Evolutionary conservation across 2,329 filamentous ascomycete species (phyloP), one percentile per base, ranked within the genome.

Genomic region (Lecanosticta acicola): DNA sequence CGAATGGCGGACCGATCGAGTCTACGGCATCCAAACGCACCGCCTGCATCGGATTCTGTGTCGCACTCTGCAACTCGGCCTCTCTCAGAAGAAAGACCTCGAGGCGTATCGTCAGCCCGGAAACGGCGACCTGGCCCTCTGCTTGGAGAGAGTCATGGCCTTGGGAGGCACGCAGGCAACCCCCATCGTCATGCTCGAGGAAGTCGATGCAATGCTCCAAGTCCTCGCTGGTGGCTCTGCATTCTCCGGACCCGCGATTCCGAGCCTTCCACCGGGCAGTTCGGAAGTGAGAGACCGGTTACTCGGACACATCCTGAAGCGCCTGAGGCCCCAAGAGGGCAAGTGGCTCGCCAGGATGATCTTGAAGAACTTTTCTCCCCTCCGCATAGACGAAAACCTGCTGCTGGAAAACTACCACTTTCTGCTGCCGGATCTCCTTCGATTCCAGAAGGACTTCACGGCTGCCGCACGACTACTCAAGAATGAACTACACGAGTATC

Each of bases 291-390:
- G 70, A 57, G 58, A 77, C 59, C 65, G 71, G 17, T 63, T 74
- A 3, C 64, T 91, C 1, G 71, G 71, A 16, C 61, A 63, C 0
- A 60, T 90, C 1, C 85, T 85, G 57, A 70, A 67, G 21, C 76
- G 78, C 5, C 61, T 88, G 8, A 72, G 72, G 37, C 78, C 86
- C 2, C 71, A 73, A 35, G 86, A 94, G 60, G 84, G 83, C 3
- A 95, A 95, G 67, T 96, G 90, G 90, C 74, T 95, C 9, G 86
- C 86, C 0, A 77, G 90, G 3, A 71, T 96, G 21, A 73, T 95
- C 4, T 70, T 94, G 20, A 93, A 94, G 60, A 78, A 83, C 51
- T 86, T 83, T 48, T 73, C 76, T n/a, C 84, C 85, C 0, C 71
- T 90, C 0, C 63, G 76, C 1, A 60, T 94, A 1, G 79, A 88